Percentiles rank a stretch among this genome's conserved stretches.
Conservation (phyloP, 441 rosid genomes). For the Raphanus hybrid region DNA sequence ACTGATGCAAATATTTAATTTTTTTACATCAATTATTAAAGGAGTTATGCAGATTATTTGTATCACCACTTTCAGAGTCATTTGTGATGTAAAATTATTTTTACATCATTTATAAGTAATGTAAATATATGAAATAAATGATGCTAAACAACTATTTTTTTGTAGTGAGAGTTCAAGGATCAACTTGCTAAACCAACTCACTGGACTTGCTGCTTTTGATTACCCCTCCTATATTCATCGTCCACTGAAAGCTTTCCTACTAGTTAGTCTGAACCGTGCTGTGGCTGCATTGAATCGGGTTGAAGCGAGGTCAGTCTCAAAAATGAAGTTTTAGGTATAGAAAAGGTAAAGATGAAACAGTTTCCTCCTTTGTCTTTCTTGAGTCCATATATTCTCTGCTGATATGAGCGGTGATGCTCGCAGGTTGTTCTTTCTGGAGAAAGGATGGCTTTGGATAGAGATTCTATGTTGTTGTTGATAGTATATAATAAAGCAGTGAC, state of each 20-base stretch:
- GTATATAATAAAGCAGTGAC: not conserved
- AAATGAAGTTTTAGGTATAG: not conserved
- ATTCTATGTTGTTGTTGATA: not conserved
- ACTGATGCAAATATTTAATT: too few species aligned
- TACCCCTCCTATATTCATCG: not conserved
- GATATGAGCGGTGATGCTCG: not conserved
- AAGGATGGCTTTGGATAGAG: not conserved
- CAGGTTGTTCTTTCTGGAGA: not conserved
- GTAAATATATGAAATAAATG: too few species aligned
- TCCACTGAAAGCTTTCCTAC: not conserved
- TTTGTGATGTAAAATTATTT: too few species aligned
- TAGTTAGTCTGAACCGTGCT: not conserved
- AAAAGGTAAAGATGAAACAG: not conserved
- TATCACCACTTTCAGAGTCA: too few species aligned
- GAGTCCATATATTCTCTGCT: not conserved
- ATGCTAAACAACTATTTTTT: too few species aligned
- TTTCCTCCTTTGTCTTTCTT: too few species aligned
- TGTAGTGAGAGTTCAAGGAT: not conserved
- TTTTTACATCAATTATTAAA: too few species aligned
- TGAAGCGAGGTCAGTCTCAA: not conserved
- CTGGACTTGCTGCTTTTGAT: not conserved
- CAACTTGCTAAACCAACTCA: not conserved
- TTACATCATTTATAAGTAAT: too few species aligned
- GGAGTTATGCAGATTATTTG: too few species aligned
- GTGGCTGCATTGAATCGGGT: not conserved